Percentiles rank a stretch among this genome's conserved stretches.
These are phyloP conservation scores for Fusarium kyushuense DNA, from an alignment of 2,329 filamentous ascomycete genomes.

Conservation along the genomic window DNA sequence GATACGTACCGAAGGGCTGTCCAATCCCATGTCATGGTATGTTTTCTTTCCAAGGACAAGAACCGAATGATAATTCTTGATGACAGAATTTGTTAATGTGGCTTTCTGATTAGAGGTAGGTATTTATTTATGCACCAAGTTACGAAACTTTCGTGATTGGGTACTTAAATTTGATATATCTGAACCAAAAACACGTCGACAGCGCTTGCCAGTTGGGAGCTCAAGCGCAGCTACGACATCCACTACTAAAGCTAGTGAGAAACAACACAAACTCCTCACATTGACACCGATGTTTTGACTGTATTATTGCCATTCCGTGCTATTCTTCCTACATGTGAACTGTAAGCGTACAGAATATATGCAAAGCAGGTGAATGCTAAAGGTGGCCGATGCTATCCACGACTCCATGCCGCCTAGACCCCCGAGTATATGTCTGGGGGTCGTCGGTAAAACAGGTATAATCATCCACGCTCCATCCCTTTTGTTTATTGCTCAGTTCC, in stretches of 20 bases:
- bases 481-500: slow-evolving; percentile 38
- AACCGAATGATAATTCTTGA: background rate
- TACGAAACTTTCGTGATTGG: background rate
- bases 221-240: background rate
- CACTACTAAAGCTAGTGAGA: slow-evolving; percentile 2
- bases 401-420: slow-evolving; percentile 39
- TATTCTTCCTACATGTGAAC: slow-evolving; percentile 27
- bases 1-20: slow-evolving; percentile 33
- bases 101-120: background rate
- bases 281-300: slow-evolving; percentile 8
- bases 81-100: background rate
- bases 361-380: slow-evolving; percentile 38
- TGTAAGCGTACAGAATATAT: slow-evolving; percentile 33
- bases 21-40: slow-evolving; percentile 40
- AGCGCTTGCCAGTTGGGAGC: slow-evolving; percentile 4
- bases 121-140: background rate
- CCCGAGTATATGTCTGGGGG: slow-evolving; percentile 15
- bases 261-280: background rate
- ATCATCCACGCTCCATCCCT: slow-evolving; percentile 33
- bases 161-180: background rate
- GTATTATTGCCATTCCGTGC: slow-evolving; percentile 33
- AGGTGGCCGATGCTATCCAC: slow-evolving; percentile 37
- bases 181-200: slow-evolving; percentile 4
- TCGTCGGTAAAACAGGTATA: slow-evolving; percentile 35
- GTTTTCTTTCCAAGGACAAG: background rate